Evolutionary conservation across 2,329 filamentous ascomycete genomes (phyloP).

Genomic region (Venturia nashicola): DNA sequence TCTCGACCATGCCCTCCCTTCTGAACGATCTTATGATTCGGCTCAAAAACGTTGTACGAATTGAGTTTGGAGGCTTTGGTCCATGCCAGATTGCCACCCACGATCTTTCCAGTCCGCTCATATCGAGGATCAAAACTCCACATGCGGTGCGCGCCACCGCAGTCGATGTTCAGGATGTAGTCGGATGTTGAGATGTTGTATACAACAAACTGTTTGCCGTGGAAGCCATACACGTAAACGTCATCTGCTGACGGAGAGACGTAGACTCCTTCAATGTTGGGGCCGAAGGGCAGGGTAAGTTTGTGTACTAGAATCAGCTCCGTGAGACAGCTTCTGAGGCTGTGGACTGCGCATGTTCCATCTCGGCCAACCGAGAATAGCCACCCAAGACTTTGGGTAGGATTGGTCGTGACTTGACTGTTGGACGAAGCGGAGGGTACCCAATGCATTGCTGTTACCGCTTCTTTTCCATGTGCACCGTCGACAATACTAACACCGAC

Average conservation of each 20-base stretch:
- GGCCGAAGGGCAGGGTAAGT: slow-evolving; percentile 56
- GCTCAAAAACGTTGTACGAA: slow-evolving; percentile 23
- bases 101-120: slow-evolving; percentile 15
- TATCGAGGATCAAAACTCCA: slow-evolving; percentile 46
- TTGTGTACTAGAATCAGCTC: slow-evolving; percentile 46
- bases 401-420: slow-evolving; percentile 7
- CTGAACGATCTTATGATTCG: slow-evolving; percentile 42
- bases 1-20: slow-evolving; percentile 75
- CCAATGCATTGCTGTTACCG: slow-evolving; percentile 53
- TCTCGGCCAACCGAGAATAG: slow-evolving; percentile 67
- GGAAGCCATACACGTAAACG: slow-evolving; percentile 70
- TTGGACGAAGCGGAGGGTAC: slow-evolving; percentile 22
- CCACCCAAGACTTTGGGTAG: slow-evolving; percentile 21
- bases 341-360: slow-evolving; percentile 58
- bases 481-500: not conserved
- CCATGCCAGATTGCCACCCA: slow-evolving; percentile 53
- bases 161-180: slow-evolving; percentile 61
- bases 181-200: slow-evolving; percentile 64
- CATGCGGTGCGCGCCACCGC: slow-evolving; percentile 71
- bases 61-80: slow-evolving; percentile 53
- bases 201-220: slow-evolving; percentile 63
- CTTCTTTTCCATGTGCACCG: slow-evolving; percentile 39
- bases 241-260: slow-evolving; percentile 39
- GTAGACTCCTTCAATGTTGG: slow-evolving; percentile 62
- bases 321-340: slow-evolving; percentile 17